Base-by-base conservation (phyloP, 805 yeast genomes). In the Kazachstania martiniae region DNA sequence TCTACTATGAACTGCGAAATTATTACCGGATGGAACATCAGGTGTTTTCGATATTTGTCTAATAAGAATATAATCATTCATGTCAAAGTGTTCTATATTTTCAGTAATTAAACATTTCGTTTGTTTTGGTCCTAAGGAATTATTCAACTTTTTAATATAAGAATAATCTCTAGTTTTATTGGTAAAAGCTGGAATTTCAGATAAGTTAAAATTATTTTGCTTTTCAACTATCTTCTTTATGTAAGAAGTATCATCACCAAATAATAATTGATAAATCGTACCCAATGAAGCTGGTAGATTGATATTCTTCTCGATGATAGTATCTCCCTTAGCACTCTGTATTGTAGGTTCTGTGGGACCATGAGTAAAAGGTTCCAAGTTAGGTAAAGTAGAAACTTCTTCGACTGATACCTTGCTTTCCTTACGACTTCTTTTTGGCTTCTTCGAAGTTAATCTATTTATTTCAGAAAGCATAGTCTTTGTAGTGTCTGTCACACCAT, bases 1-100 rank as follows among this genome's bases (percentile, higher is more conserved):
- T 24, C 68, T 65, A 1, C 87, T 75, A 27, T 66, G 62, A 2
- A 80, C 81, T 25, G 68, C 64, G 44, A 82, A 82, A 1, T 76
- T 66, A 39, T 65, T 67, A 8, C 94, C 94, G 23, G 77, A 72
- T 0, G 87, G 87, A 8, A 79, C 83, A 53, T 78, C 86, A 0
- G 86, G 87, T 0, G 83, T 74, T 18, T 63, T 66, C 0, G 83
- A 72, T 1, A 61, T 48, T 40, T 74, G 78, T 10, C 62, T 58
- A 3, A 74, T 70, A 13, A 63, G 47, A 21, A 72, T 56, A 28
- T 42, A 44, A 21, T 58, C 58, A 8, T 65, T 58, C 12, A 68
- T 55, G 44, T 77, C 74, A 37, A 47, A 55, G 22, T 64, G 59
- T 29, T 72, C 72, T 17, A 78, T 53, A 5, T 57, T 59, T 46